Base-by-base conservation (phyloP, 169 alveolate genomes). In the Sarcocystis neurona region DNA sequence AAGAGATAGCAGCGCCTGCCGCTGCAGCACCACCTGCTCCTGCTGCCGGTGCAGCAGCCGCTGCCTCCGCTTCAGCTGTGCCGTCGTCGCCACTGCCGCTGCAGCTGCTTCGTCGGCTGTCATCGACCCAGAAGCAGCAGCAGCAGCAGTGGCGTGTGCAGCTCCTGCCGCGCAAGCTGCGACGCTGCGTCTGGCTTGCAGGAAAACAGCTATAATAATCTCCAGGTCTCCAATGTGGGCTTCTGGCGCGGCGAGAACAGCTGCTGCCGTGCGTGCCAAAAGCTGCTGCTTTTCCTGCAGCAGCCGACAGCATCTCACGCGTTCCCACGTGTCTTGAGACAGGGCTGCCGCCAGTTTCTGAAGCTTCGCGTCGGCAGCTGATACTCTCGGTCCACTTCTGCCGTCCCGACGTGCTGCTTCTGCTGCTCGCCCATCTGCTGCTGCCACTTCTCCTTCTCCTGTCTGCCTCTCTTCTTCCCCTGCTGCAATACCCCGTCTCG, bases 201-300 rank as follows among this genome's bases (percentile, higher is more conserved):
- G 41, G 56, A 72, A 72, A 53, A 72, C 34, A 2, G 82, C 82
- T 3, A 72, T 39, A 12, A 72, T 5, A 0, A 72, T 56, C 47
- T 72, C 82, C 34, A 72, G 32, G 32, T 72, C 82, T 10, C 10
- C 12, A n/a, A 72, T 12, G 47, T 43, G 82, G 34, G 3, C 12
- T 30, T 72, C 82, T 0, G 82, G 82, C 23, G 82, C 23, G 27
- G 56, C 82, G 32, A 72, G 53, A 72, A 72, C 41, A 48, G 82
- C 23, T 1, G 82, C 15, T n/a, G 48, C 15, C 27, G 46, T 39
- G 30, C 37, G 4, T 5, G 82, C 82, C 34, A 72, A 53, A 48
- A 39, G 48, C 3, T 56, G 47, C 48, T 37, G 20, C 53, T 39
- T 32, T 56, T 72, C 58, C 53, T 27, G 58, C 41, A 72, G 27